Evolutionary conservation across 179 eudicot genomes (phyloP).

Genomic region (Drosera spatulata): DNA sequence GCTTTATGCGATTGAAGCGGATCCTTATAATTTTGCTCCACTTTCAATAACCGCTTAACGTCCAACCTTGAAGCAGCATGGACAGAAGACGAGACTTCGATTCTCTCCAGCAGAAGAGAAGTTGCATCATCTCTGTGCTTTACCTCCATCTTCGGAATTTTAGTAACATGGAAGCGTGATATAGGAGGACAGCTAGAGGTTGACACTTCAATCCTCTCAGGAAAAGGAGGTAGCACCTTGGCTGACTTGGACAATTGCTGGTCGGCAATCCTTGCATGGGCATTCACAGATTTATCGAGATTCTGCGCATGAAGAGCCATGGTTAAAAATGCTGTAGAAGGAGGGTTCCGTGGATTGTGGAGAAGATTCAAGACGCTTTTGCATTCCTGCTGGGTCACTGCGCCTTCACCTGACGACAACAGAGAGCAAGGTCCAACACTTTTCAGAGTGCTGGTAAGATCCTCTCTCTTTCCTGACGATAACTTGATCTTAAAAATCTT

Average conservation of each 20-base stretch:
- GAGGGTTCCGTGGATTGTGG: too few relatives aligned
- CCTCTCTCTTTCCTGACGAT: neutral
- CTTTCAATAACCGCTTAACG: too few relatives aligned
- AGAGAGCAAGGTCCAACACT: neutral
- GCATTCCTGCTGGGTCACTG: neutral
- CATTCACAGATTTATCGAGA: neutral
- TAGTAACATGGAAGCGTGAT: too few relatives aligned
- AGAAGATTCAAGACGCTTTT: too few relatives aligned
- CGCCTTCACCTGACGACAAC: neutral
- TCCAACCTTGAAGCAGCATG: too few relatives aligned
- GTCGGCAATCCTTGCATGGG: neutral
- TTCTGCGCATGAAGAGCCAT: neutral
- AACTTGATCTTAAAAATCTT: neutral
- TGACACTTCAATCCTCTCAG: neutral
- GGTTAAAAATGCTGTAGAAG: too few relatives aligned
- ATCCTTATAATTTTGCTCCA: too few relatives aligned
- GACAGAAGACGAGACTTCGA: too few relatives aligned
- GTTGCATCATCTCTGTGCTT: neutral
- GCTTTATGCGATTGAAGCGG: neutral
- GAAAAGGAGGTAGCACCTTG: neutral
- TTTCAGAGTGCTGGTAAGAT: neutral
- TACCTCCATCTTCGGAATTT: neutral
- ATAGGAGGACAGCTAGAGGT: neutral
- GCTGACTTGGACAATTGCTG: neutral
- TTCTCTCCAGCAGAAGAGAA: too few relatives aligned